phyloP scores from a whole-genome alignment of 2,329 filamentous ascomycete genomes.

The Cercospora berteroae region DNA sequence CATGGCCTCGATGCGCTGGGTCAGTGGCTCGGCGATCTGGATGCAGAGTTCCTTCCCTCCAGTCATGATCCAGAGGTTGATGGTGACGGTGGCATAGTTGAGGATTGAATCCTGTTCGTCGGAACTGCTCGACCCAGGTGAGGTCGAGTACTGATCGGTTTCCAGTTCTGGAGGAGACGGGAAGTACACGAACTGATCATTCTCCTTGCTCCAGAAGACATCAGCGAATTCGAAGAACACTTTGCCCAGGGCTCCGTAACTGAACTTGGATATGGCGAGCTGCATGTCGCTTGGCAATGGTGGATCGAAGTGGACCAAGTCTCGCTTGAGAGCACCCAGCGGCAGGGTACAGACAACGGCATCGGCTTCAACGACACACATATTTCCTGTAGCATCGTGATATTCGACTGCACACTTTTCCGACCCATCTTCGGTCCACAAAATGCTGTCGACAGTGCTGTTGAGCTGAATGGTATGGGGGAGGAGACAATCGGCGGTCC shows the following conservation, averaged over 20 bases:
- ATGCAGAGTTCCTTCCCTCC: constrained; percentile 45
- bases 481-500: constrained; percentile 42
- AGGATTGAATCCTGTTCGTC: constrained; percentile 39
- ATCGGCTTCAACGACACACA: constrained; percentile 37
- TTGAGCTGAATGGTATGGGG: constrained; percentile 41
- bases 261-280: constrained; percentile 39
- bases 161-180: constrained; percentile 37
- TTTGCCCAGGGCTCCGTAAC: constrained; percentile 46
- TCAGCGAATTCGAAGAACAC: constrained; percentile 47
- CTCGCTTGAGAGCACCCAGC: constrained; percentile 42
- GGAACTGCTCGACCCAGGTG: constrained; percentile 33
- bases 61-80: constrained; percentile 48
- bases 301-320: constrained; percentile 43
- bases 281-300: constrained; percentile 40
- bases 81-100: constrained; percentile 46
- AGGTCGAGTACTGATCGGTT: constrained; percentile 32
- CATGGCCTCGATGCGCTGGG: constrained; percentile 47
- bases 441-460: constrained; percentile 41
- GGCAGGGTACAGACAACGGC: constrained; percentile 44
- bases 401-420: constrained; percentile 30
- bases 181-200: constrained; percentile 49
- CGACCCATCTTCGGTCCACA: constrained; percentile 39
- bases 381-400: constrained; percentile 27
- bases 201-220: constrained; percentile 48
- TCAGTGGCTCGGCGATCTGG: constrained; percentile 47